These are phyloP conservation scores for Rosa rugosa DNA, from an alignment of 306 rosid species.

Conservation along the genomic window DNA sequence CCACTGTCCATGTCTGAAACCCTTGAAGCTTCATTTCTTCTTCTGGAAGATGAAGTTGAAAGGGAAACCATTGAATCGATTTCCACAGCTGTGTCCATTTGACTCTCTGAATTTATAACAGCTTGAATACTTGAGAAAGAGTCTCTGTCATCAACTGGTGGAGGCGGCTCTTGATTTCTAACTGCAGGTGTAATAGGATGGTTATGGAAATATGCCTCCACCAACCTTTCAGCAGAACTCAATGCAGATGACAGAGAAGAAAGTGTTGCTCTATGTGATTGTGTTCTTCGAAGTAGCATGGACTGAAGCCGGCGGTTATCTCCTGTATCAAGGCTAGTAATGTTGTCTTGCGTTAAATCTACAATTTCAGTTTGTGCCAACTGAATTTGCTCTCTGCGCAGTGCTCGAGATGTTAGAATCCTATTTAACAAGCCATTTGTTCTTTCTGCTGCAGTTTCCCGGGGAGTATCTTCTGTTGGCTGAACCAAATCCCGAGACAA, in stretches of 20 bases:
- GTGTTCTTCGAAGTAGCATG: slow-evolving; percentile 54
- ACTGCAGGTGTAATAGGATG: slow-evolving; percentile 35
- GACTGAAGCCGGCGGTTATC: slow-evolving; percentile 56
- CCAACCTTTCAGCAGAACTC: slow-evolving; percentile 62
- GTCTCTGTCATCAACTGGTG: slow-evolving; percentile 83
- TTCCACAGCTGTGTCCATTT: slow-evolving; percentile 82
- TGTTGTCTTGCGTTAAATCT: slow-evolving; percentile 51
- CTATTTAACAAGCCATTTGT: slow-evolving; percentile 59
- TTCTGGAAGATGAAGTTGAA: slow-evolving; percentile 91
- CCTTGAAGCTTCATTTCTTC: slow-evolving; percentile 74
- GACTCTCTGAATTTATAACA: slow-evolving; percentile 84
- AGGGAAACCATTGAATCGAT: slow-evolving; percentile 86
- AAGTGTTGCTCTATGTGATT: slow-evolving; percentile 53
- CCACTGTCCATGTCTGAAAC: slow-evolving; percentile 87
- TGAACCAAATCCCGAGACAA: slow-evolving; percentile 53
- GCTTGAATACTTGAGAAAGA: slow-evolving; percentile 92
- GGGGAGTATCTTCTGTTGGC: slow-evolving; percentile 50
- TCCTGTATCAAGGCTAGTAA: slow-evolving; percentile 42
- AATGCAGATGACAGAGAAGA: slow-evolving; percentile 60
- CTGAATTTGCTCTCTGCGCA: slow-evolving; percentile 67
- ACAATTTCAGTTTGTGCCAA: slow-evolving; percentile 52
- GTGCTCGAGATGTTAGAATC: slow-evolving; percentile 72
- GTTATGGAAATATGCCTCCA: slow-evolving; percentile 61
- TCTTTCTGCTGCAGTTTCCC: slow-evolving; percentile 58
- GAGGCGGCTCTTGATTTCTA: slow-evolving; percentile 67